Conservation (phyloP, 2,329 filamentous ascomycete species). For the Aspergillus japonicus region DNA sequence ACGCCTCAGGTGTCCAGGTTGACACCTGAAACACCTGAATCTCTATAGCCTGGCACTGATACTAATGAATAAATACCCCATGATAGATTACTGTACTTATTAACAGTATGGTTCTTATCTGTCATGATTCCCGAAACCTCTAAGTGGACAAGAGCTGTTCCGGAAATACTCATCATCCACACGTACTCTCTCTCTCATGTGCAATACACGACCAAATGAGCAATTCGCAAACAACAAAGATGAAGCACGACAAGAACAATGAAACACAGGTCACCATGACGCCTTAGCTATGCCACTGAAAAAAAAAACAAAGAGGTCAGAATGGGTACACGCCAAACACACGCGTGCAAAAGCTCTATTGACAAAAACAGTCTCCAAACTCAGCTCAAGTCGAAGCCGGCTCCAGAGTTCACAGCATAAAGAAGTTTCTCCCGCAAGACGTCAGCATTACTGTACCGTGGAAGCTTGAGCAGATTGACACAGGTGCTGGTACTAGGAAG, state of each 20-base stretch:
- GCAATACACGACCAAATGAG: neutral
- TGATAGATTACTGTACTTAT: no score
- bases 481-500: conserved; percentile 94
- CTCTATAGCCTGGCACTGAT: no score
- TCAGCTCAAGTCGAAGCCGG: conserved; percentile 76
- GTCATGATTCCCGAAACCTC: no score
- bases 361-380: neutral
- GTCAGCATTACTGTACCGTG: conserved; percentile 68
- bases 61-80: no score
- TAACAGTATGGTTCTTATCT: no score
- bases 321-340: neutral
- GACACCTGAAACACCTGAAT: no score
- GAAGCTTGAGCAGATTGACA: conserved; percentile 90
- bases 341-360: neutral
- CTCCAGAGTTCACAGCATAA: conserved; percentile 85
- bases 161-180: neutral
- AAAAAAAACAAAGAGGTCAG: neutral
- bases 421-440: conserved; percentile 75
- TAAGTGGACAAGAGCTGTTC: neutral
- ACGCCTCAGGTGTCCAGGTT: conserved; percentile 1
- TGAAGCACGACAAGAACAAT: neutral
- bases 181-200: neutral
- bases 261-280: conserved; percentile 16
- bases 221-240: conserved; percentile 1
- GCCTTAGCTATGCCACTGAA: conserved; percentile 29